Evolutionary conservation across 2,329 filamentous ascomycete genomes (phyloP).

Genomic region (Tolypocladium ophioglossoides): DNA sequence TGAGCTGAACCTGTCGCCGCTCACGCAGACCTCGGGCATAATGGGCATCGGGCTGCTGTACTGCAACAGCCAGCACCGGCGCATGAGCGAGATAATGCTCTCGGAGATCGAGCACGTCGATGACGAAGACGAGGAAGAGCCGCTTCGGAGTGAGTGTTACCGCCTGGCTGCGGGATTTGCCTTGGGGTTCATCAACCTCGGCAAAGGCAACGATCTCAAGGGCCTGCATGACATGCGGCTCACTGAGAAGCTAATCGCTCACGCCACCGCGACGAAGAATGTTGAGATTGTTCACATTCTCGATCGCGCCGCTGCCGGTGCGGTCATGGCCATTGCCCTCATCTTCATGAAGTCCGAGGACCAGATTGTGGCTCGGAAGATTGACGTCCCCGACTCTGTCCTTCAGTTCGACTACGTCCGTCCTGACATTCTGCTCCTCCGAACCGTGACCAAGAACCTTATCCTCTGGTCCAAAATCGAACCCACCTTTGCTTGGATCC

Average conservation of each 20-base stretch:
- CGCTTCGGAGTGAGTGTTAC: constrained; percentile 88
- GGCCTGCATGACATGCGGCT: constrained; percentile 91
- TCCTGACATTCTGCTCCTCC: constrained; percentile 82
- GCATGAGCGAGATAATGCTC: constrained; percentile 98
- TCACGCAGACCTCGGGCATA: constrained; percentile 90
- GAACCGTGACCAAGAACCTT: constrained; percentile 79
- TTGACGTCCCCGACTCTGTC: constrained; percentile 83
- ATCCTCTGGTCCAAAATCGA: constrained; percentile 87
- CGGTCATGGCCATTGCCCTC: constrained; percentile 77
- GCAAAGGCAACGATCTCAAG: constrained; percentile 76
- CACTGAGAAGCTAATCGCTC: constrained; percentile 73
- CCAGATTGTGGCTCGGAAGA: constrained; percentile 73
- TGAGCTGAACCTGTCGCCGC: constrained; percentile 83
- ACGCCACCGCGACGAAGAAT: constrained; percentile 82
- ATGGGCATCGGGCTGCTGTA: constrained; percentile 96
- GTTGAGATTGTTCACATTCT: constrained; percentile 88
- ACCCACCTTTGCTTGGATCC: constrained; percentile 65
- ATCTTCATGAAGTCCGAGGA: constrained; percentile 98
- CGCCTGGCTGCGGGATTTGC: constrained; percentile 88
- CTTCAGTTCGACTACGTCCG: constrained; percentile 93
- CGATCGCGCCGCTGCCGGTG: constrained; percentile 87
- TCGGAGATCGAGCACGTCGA: constrained; percentile 91
- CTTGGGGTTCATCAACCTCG: constrained; percentile 87
- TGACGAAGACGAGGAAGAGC: constrained; percentile 69
- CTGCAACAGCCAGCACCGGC: constrained; percentile 87